Evolutionary conservation across 345 rosid species (phyloP), one percentile per base, ranked within the genome.

Genomic region (Noccaea caerulescens): DNA sequence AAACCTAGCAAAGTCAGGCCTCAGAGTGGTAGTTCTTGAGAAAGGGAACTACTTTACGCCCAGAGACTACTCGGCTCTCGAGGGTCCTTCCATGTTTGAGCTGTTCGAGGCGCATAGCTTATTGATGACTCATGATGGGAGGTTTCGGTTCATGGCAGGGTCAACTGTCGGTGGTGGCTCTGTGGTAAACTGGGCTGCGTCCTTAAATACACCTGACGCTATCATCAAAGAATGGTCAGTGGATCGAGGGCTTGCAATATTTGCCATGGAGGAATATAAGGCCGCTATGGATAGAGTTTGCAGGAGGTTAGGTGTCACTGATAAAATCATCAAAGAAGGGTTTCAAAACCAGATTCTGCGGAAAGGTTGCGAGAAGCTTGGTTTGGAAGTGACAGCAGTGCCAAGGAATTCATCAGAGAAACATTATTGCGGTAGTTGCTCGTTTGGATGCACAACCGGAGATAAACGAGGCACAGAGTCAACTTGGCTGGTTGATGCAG

Each of bases 401-500:
- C 76, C 84, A 10, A 80, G 86, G 57, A 87, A 89, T 25, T 58
- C 86, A 20, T 30, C 87, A 0, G 80, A 65, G 27, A 52, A 80
- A 68, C 90, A 89, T 78, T 76, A 80, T 33, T 89, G 96, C 27
- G 92, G 92, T 47, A 82, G 85, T 13, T 89, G 96, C 71, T 47
- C 77, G 41, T 81, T 71, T 62, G 92, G 90, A 34, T 89, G 92
- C 68, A 72, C 66, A 79, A 76, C 80, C 14, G 92, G 88, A 12
- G 90, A 84, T 27, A 89, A 89, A 73, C 82, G 79, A 55, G 90
- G 90, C 2, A 82, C 90, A 14, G 81, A 83, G 47, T 39, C 60
- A 23, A 89, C 92, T 33, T 89, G 96, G 88, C 76, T 86, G 42
- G 87, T 83, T 4, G 92, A 88, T 70, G 95, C 90, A 7, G 88